Evolutionary conservation across 2,329 filamentous ascomycete species (phyloP), one percentile per base, ranked within the genome.

Genomic region (Pseudonectria buxi): DNA sequence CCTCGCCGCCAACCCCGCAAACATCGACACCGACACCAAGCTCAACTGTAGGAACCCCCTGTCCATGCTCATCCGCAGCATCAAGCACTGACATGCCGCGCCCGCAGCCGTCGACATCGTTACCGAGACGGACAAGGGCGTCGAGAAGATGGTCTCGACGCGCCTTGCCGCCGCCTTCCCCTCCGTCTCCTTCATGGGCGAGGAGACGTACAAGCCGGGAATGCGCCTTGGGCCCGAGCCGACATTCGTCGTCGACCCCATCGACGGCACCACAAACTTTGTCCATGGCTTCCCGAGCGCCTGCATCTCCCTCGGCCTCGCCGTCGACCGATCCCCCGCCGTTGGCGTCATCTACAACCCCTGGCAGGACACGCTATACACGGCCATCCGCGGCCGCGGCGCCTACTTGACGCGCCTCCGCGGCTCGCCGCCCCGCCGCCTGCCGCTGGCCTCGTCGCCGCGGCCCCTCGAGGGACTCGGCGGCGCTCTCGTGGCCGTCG

Each of bases 271-370:
- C 6, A 86, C 81, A 33, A 89, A 89, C 69, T 88, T 90, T 54
- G 74, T 89, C 30, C 85, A 89, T 62, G 74, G 73, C 14, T 82
- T 86, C 61, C 82, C 83, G 4, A 72, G 78, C 50, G 83, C 85
- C 43, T 85, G 79, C 63, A 81, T 89, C 62, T 86, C 82, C 10
- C 76, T 90, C 24, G 85, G 84, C 30, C 71, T 90, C 38, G 72
- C 81, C 28, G 61, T 87, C 42, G 62, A 73, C 51, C 72, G 73
- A 44, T 53, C 56, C 10, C 83, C 85, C 14, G 67, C 69, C 35
- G 70, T 89, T 29, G 85, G 85, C 42, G 78, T 90, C 39, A 78
- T 90, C 43, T 89, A 86, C 65, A 89, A 89, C 62, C 85, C 85
- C 0, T 87, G 82, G 62, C 77, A 76, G 32, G 72, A 79, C 50